phyloP scores from a whole-genome alignment of 2,329 filamentous ascomycete genomes.

The Plenodomus biglobosus region DNA sequence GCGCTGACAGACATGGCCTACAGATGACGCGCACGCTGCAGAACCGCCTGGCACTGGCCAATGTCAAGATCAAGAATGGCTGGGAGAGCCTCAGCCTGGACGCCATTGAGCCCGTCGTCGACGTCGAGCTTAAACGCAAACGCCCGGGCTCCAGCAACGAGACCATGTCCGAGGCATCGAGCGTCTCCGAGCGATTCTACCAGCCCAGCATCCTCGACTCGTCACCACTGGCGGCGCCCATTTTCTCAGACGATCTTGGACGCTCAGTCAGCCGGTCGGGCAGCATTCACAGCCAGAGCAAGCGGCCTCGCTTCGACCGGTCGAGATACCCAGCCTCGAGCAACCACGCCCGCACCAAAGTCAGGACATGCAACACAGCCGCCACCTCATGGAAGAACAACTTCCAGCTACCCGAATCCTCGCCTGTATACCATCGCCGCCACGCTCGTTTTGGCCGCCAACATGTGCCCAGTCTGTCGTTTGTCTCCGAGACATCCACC shows the following conservation, averaged over 20 bases:
- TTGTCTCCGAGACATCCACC: constrained; percentile 71
- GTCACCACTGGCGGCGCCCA: constrained; percentile 77
- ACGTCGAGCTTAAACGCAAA: constrained; percentile 75
- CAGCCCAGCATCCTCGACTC: constrained; percentile 72
- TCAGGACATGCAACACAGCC: constrained; percentile 60
- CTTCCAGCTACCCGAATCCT: constrained; percentile 79
- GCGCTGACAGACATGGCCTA: constrained; percentile 25
- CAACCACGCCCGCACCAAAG: constrained; percentile 69
- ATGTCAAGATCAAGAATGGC: constrained; percentile 95
- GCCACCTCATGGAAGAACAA: constrained; percentile 71
- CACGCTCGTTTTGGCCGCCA: constrained; percentile 71
- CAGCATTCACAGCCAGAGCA: constrained; percentile 53
- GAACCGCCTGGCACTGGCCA: constrained; percentile 90
- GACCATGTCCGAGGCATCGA: constrained; percentile 81
- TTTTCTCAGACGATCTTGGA: constrained; percentile 81
- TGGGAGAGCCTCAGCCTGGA: constrained; percentile 89
- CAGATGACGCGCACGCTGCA: constrained; percentile 93
- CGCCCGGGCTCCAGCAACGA: constrained; percentile 68
- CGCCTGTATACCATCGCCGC: constrained; percentile 76
- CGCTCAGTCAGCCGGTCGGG: constrained; percentile 57
- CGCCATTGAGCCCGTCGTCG: constrained; percentile 79
- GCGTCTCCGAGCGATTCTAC: constrained; percentile 74
- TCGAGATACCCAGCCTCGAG: constrained; percentile 47
- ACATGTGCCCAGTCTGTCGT: constrained; percentile 72
- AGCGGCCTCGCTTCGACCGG: constrained; percentile 39